Percentiles rank a stretch among this genome's conserved stretches.
Evolutionary conservation across 2,329 filamentous ascomycete species (phyloP).

Genomic region (Ophiostoma ulmi): DNA sequence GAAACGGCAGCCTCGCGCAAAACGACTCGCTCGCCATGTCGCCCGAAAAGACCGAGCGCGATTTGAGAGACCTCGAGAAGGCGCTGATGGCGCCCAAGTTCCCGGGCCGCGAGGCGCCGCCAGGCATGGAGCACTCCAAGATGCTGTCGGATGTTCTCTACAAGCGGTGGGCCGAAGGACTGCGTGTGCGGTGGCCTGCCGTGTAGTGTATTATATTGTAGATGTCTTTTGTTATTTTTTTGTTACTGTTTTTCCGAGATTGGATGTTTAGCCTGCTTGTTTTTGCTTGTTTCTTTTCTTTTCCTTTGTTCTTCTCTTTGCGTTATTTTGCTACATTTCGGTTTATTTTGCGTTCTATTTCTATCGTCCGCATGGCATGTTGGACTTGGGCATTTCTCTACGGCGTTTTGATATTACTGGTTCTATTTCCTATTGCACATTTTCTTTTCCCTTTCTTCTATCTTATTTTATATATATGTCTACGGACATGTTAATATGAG

Average conservation of each 20-base stretch:
- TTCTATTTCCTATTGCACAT: not conserved
- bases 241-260: constrained; percentile 16
- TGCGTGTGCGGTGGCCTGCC: constrained; percentile 46
- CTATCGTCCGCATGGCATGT: not conserved
- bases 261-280: constrained; percentile 15
- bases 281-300: not conserved
- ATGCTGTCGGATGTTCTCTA: constrained; percentile 88
- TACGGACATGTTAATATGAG: constrained; percentile 12
- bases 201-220: constrained; percentile 19
- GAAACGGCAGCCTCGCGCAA: constrained; percentile 46
- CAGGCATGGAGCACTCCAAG: constrained; percentile 88
- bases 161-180: constrained; percentile 78
- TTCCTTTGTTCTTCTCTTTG: not conserved
- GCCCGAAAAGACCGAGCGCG: constrained; percentile 40
- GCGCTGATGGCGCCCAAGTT: constrained; percentile 48
- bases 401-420: constrained; percentile 5
- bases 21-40: constrained; percentile 29
- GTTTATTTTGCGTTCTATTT: constrained; percentile 2
- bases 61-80: constrained; percentile 44
- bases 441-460: not conserved
- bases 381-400: constrained; percentile 14
- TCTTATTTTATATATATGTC: constrained; percentile 14
- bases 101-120: constrained; percentile 49
- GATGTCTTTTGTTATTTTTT: not conserved
- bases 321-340: not conserved